Evolutionary conservation across 176 grass and related monocot genomes (phyloP), one percentile per base, ranked within the genome.

Genomic region (Oryza punctata): DNA sequence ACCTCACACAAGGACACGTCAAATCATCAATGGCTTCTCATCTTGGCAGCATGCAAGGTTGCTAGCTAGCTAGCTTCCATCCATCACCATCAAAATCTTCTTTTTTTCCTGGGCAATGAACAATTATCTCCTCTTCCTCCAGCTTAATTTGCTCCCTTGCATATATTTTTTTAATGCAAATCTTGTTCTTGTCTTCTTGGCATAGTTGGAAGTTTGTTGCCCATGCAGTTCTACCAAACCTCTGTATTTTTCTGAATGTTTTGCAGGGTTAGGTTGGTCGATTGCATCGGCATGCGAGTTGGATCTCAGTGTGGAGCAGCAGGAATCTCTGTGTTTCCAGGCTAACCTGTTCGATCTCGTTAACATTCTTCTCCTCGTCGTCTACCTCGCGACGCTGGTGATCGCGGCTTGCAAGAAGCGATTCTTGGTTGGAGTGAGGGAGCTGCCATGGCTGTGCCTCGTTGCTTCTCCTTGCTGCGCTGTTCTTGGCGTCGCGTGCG

Each of bases 381-480:
- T 79, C 38, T 95, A 92, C 72, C 41, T 25, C 57, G 40, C 71
- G 29, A 85, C 81, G 46, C 50, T 92, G 78, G 21, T 78, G 70
- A 6, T 81, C 64, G 52, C 84, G 37, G 81, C 40, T 47, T 83
- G 59, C 67, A 78, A 35, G 61, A 81, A 27, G 73, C 73, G 66
- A 57, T 74, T 69, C 57, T 67, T 18, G 18, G 28, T 70, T 28
- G 30, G 28, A 24, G 65, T 35, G 3, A 61, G 69, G 25, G n/a
- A n/a, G 32, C 61, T 63, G 32, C 61, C 68, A 4, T 88, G 43
- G 33, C 35, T 65, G 81, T 88, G 72, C 60, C 44, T 27, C 16
- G 0, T 78, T 0, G 67, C 82, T 45, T 92, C 79, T 27, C 49
- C 82, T 2, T 88, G 81, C 65, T 90, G 82, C 44, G 87, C 75